Percentiles rank a stretch among this genome's conserved stretches.
Conservation (phyloP, 331 rosid species). For the Cydonia oblonga region DNA sequence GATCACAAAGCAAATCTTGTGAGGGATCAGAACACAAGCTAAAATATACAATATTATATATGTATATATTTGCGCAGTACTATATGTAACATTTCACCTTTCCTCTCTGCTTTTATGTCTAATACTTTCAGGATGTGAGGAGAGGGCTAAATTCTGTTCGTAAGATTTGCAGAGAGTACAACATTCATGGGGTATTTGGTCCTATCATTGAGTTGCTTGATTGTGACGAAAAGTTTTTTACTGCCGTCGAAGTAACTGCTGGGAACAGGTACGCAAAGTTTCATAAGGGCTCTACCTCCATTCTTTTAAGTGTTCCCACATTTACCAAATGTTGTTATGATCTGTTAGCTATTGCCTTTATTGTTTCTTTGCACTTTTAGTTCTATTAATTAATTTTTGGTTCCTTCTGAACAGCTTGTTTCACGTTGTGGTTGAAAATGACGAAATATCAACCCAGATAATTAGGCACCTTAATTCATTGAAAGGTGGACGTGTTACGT, state of each 20-base stretch:
- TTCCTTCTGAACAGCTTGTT: conserved; percentile 62
- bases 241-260: conserved; percentile 97
- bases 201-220: conserved; percentile 89
- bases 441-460: conserved; percentile 83
- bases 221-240: conserved; percentile 85
- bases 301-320: neutral
- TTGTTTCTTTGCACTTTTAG: neutral
- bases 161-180: conserved; percentile 61
- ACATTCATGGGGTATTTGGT: conserved; percentile 76
- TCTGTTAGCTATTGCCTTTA: neutral
- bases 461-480: conserved; percentile 78
- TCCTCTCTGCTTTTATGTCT: neutral
- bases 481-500: conserved; percentile 94
- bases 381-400: conserved; percentile 7
- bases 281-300: neutral
- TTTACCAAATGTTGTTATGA: neutral
- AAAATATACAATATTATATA: too few species aligned
- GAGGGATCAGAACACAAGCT: neutral
- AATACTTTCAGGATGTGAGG: conserved; percentile 68
- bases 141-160: conserved; percentile 90
- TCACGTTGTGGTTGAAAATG: conserved; percentile 95
- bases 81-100: neutral
- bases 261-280: conserved; percentile 62
- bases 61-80: neutral
- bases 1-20: too few species aligned